These are phyloP conservation scores for Pythium dissotocum DNA, from an alignment of 352 stramenopile species.

Conservation along the genomic window DNA sequence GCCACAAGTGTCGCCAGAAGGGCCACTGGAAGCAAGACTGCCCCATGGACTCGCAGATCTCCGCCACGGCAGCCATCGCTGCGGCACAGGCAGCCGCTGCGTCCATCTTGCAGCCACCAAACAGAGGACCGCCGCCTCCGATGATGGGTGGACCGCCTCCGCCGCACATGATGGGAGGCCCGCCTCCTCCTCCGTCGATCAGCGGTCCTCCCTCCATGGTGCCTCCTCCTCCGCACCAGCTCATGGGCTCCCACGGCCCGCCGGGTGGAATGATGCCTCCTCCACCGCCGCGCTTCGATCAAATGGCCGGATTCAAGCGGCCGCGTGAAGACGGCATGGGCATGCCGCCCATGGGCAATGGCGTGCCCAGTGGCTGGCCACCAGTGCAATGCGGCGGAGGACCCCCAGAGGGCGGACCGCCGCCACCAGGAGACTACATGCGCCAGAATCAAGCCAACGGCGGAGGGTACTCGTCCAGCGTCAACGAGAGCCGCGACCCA, in stretches of 20 bases:
- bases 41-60: conserved; percentile 67
- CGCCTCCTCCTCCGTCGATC: conserved; percentile 35
- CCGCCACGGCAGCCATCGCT: conserved; percentile 44
- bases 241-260: conserved; percentile 18
- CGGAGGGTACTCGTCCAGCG: conserved; percentile 20
- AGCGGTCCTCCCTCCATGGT: conserved; percentile 10
- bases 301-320: conserved; percentile 29
- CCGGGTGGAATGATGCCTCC: conserved; percentile 16
- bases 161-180: conserved; percentile 48
- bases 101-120: conserved; percentile 16
- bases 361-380: conserved; percentile 17
- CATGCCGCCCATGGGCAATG: background rate
- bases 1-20: conserved; percentile 87
- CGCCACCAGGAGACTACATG: conserved; percentile 11
- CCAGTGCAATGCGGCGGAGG: background rate
- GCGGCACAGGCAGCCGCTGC: conserved; percentile 34
- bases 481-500: conserved; percentile 34
- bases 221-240: conserved; percentile 23
- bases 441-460: background rate
- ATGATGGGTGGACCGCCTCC: conserved; percentile 36
- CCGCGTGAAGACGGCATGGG: conserved; percentile 18
- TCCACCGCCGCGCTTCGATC: conserved; percentile 24
- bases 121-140: conserved; percentile 18
- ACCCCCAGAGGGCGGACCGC: background rate
- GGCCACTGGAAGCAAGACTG: conserved; percentile 90